phyloP scores from a whole-genome alignment of 805 yeast genomes.

The Spathaspora boniae region DNA sequence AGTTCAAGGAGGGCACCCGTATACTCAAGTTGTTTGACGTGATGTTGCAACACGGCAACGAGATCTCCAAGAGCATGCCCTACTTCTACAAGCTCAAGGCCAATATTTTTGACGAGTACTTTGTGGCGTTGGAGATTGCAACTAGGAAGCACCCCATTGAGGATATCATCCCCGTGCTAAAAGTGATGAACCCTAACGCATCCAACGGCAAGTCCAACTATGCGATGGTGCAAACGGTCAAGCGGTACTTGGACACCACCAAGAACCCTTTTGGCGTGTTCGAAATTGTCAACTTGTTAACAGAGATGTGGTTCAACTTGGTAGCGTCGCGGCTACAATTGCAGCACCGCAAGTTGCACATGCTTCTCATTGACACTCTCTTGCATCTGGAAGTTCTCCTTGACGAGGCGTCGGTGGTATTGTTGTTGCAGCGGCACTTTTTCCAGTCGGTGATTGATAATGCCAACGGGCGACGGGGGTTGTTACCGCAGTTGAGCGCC shows the following conservation, averaged over 20 bases:
- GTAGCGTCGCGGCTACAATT: constrained; percentile 58
- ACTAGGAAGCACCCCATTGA: neutral
- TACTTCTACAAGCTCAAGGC: constrained; percentile 45
- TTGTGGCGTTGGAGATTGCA: constrained; percentile 3
- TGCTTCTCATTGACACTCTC: constrained; percentile 48
- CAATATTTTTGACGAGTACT: constrained; percentile 26
- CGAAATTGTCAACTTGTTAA: constrained; percentile 30
- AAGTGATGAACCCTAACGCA: constrained; percentile 16
- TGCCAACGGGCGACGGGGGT: constrained; percentile 61
- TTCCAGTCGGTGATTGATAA: constrained; percentile 44
- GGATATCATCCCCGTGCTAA: constrained; percentile 6
- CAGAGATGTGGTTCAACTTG: constrained; percentile 56
- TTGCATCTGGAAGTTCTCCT: constrained; percentile 40
- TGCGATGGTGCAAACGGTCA: constrained; percentile 20
- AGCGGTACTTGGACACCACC: constrained; percentile 11
- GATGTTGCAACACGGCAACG: constrained; percentile 6
- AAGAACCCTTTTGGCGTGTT: constrained; percentile 8
- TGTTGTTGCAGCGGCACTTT: constrained; percentile 27
- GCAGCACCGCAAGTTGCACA: constrained; percentile 63
- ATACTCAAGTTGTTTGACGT: constrained; percentile 1
- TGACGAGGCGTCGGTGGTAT: constrained; percentile 24
- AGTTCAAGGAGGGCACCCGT: constrained; percentile 1
- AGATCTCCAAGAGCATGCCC: constrained; percentile 19
- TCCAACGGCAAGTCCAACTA: constrained; percentile 23
- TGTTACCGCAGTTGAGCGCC: constrained; percentile 58